A percentile compares a stretch with the other conserved stretches of the same genome.
Evolutionary conservation across 2,329 filamentous ascomycete genomes (phyloP).

Genomic region (Rhytidhysteron rufulum): DNA sequence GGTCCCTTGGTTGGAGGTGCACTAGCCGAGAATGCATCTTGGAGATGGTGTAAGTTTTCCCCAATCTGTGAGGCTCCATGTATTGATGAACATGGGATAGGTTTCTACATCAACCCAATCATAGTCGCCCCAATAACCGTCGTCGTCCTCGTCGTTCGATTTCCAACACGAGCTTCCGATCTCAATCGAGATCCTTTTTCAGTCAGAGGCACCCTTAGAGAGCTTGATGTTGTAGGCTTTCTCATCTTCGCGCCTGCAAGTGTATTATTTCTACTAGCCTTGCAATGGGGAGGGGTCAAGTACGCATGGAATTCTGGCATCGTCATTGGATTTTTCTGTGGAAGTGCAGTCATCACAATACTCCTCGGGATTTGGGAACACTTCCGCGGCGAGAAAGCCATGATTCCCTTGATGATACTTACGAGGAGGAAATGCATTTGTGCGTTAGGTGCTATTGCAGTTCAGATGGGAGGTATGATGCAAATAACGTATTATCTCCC

Average conservation of each 20-base stretch:
- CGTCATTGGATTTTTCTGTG: slow-evolving; percentile 34
- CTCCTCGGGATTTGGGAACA: slow-evolving; percentile 35
- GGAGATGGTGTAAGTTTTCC: slow-evolving; percentile 38
- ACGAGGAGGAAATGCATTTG: slow-evolving; percentile 22
- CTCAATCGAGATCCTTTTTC: slow-evolving; percentile 5
- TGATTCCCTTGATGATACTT: slow-evolving; percentile 36
- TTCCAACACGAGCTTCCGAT: slow-evolving; percentile 20
- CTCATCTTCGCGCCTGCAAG: slow-evolving; percentile 29
- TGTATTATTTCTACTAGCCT: slow-evolving; percentile 34
- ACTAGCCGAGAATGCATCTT: slow-evolving; percentile 36
- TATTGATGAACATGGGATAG: slow-evolving; percentile 6
- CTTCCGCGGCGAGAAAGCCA: slow-evolving; percentile 32
- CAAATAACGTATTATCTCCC: background rate
- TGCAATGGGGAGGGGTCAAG: slow-evolving; percentile 34
- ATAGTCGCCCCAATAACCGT: slow-evolving; percentile 30
- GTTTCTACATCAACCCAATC: slow-evolving; percentile 42
- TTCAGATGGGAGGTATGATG: background rate
- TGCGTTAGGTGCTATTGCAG: slow-evolving; percentile 13
- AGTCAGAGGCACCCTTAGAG: slow-evolving; percentile 18
- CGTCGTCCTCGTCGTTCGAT: slow-evolving; percentile 27
- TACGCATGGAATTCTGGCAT: slow-evolving; percentile 32
- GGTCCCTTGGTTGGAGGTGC: slow-evolving; percentile 43
- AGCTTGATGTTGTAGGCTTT: slow-evolving; percentile 37
- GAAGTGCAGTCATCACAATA: slow-evolving; percentile 21
- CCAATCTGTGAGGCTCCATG: slow-evolving; percentile 4